Evolutionary conservation across 1,284 basidiomycete species (phyloP), one percentile per base, ranked within the genome.

Genomic region (Apiotrichum laibachii): DNA sequence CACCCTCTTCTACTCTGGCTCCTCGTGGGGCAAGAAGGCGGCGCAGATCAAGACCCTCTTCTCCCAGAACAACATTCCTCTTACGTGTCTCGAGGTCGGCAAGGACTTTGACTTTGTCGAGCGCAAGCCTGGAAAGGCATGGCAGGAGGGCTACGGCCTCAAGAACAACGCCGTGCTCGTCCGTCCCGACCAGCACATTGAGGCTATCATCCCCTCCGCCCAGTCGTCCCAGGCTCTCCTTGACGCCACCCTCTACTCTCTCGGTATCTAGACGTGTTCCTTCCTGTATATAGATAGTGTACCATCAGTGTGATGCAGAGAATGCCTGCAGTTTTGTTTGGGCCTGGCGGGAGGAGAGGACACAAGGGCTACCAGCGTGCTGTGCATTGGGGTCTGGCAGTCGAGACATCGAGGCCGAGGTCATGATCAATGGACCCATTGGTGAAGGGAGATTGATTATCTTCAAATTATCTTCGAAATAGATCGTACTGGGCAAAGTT

Each of bases 111-210:
- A 59, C 19, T 63, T 65, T 40, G 56, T 60, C 34, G 65, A 67
- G n/a, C 55, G 57, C 43, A 54, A 56, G 34, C 39, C 46, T 10
- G 61, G 61, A 31, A 56, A 61, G 53, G 45, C 31, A 11, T 67
- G 65, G 65, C 21, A n/a, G 18, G 56, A 61, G 16, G 59, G 59
- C 10, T 65, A 60, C 52, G 61, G 61, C 8, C 39, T 67, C 33
- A 53, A 56, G 50, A 47, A 51, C 16, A 57, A 50, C 16, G 63
- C 59, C 2, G 50, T 65, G 3, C 55, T 67, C 12, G 55, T 65
- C 18, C 53, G 65, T 1, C 65, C 65, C 2, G 65, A 67, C 53
- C 65, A 67, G 63, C 65, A 67, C 53, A 34, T 67, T 37, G 56
- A 56, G 48, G 55, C 47, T 31, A 49, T 62, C 26, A 26, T 54